Percentiles rank a stretch among this genome's conserved stretches.
Evolutionary conservation across 2,329 filamentous ascomycete species (phyloP).

Genomic region (Fusarium longipes): DNA sequence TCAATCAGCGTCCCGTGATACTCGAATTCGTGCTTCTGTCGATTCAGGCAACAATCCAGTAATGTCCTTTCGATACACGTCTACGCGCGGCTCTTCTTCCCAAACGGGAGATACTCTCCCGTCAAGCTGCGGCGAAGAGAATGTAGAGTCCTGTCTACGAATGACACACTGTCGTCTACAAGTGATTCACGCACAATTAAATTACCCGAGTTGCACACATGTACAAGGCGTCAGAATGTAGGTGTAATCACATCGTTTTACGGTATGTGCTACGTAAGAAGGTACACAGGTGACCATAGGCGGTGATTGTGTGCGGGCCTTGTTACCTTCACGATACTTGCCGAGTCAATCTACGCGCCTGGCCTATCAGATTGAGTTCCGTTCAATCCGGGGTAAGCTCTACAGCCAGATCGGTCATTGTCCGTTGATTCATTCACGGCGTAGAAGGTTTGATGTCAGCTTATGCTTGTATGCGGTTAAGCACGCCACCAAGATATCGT

Average conservation of each 20-base stretch:
- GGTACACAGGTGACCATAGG: not conserved
- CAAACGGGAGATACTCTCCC: not conserved
- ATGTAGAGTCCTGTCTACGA: not conserved
- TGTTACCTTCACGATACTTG: not conserved
- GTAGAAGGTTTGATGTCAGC: not conserved
- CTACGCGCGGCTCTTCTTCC: not conserved
- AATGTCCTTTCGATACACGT: not conserved
- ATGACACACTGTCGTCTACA: not conserved
- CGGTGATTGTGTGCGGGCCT: not conserved
- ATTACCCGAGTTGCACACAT: not conserved
- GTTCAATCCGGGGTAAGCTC: not conserved
- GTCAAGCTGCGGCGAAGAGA: not conserved
- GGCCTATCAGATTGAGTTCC: conserved; percentile 3
- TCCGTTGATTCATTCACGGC: conserved; percentile 7
- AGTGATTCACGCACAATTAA: not conserved
- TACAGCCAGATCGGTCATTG: not conserved
- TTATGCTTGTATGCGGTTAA: conserved; percentile 7
- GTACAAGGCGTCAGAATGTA: not conserved
- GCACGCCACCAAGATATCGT: conserved; percentile 7
- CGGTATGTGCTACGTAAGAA: not conserved
- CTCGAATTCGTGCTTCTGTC: not conserved
- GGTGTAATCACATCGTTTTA: not conserved
- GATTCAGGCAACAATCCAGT: not conserved
- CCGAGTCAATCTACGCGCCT: not conserved
- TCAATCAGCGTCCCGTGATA: not conserved